A percentile compares a stretch with the other conserved stretches of the same genome.
Conservation (phyloP, 2,329 filamentous ascomycete species). For the Calonectria pteridis region DNA sequence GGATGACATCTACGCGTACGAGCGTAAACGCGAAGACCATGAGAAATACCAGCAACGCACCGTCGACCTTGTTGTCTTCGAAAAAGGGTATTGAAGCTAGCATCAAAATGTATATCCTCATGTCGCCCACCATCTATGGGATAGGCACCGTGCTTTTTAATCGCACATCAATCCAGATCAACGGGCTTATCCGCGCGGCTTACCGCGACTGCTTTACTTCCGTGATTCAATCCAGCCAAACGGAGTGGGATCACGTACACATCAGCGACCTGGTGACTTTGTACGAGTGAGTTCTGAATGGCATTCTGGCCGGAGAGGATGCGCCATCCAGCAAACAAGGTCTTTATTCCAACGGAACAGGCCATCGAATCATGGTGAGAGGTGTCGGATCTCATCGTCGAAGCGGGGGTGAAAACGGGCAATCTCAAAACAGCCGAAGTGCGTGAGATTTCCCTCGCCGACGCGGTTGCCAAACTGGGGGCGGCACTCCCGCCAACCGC, state of each 20-base stretch:
- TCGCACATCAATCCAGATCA: conserved; percentile 53
- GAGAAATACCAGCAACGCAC: conserved; percentile 58
- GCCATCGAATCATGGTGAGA: conserved; percentile 55
- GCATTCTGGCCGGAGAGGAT: conserved; percentile 47
- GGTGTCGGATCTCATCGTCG: conserved; percentile 51
- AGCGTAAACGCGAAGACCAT: conserved; percentile 51
- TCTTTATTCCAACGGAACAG: conserved; percentile 58
- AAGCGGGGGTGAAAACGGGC: conserved; percentile 47
- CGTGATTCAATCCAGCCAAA: conserved; percentile 52
- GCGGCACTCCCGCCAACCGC: conserved; percentile 35
- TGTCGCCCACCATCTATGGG: conserved; percentile 62
- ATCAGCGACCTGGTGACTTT: conserved; percentile 57
- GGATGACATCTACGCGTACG: conserved; percentile 58
- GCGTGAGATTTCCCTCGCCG: conserved; percentile 44
- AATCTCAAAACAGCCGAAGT: conserved; percentile 46
- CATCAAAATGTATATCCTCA: conserved; percentile 60
- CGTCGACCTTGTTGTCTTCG: conserved; percentile 57
- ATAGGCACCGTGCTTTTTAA: conserved; percentile 57
- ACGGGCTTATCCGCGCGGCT: conserved; percentile 47
- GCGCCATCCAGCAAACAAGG: conserved; percentile 53
- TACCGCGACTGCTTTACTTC: conserved; percentile 38
- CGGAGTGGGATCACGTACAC: conserved; percentile 58
- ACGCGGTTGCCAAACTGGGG: conserved; percentile 34
- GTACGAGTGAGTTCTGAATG: conserved; percentile 53
- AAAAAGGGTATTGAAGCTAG: conserved; percentile 53